Evolutionary conservation across 371 early-diverging fungal species (phyloP), one percentile per base, ranked within the genome.

Genomic region (Thermomucor indicae-seudaticae): DNA sequence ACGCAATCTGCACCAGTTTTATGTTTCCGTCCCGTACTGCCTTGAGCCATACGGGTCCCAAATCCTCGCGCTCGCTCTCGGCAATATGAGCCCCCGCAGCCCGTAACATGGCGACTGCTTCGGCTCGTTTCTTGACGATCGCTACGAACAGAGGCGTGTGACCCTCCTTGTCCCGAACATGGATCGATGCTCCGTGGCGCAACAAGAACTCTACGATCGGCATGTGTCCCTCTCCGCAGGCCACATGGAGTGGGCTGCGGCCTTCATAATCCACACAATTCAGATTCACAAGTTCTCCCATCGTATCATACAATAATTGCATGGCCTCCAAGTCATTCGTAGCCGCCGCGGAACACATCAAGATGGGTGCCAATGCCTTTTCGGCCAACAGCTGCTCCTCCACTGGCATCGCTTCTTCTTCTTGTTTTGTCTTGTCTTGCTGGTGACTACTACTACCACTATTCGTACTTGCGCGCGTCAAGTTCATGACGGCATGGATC

Each of bases 141-240:
- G 96, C 93, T 47, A 92, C 88, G 60, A 81, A 94, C 3, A 97
- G 64, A 0, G 97, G 93, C 1, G 95, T 91, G 56, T 93, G 96
- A 0, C 94, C 92, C 20, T 77, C 75, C 27, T 85, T 75, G 68
- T 96, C 96, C n/a, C 92, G 84, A 16, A 85, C 75, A 64, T 97
- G 97, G n/a, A 96, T 88, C 30, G 86, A 86, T 3, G 96, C 93
- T 1, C 98, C 98, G 46, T 89, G 84, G 19, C 74, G 58, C 10
- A 97, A 64, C 43, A 96, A 61, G 50, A 85, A 91, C 42, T 88
- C 79, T 0, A 88, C 88, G 14, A 84, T 77, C 1, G 73, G 72
- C 4, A 78, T 54, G 47, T 92, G 83, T 6, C 91, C 90, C 29
- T 88, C 87, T 6, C 85, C 70, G 48, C 88, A 84, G 0, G 96